Evolutionary conservation across 441 rosid genomes (phyloP).

Genomic region (Erodium texanum): DNA sequence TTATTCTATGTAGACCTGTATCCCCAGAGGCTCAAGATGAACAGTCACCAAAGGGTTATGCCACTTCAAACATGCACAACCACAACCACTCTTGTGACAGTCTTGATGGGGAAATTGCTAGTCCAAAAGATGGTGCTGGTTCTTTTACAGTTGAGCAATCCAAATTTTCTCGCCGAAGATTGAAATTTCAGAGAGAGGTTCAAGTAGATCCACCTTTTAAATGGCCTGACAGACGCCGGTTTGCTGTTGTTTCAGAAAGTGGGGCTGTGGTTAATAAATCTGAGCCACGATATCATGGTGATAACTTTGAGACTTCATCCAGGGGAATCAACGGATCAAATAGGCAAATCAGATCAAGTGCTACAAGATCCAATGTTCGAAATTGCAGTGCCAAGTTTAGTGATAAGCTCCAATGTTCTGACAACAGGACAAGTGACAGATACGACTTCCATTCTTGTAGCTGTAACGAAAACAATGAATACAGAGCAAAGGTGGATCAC

Average conservation of each 20-base stretch:
- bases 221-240: constrained; percentile 55
- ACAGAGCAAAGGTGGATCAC: constrained; percentile 50
- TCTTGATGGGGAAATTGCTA: constrained; percentile 42
- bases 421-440: constrained; percentile 44
- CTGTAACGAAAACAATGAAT: constrained; percentile 52
- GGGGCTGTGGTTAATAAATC: constrained; percentile 37
- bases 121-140: constrained; percentile 41
- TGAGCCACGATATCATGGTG: constrained; percentile 47
- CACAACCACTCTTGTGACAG: constrained; percentile 38
- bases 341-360: constrained; percentile 41
- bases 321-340: constrained; percentile 45
- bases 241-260: constrained; percentile 39
- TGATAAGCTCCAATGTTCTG: constrained; percentile 28
- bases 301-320: constrained; percentile 44
- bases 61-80: constrained; percentile 25
- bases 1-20: constrained; percentile 39
- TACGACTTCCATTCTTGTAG: constrained; percentile 53
- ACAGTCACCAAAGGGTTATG: constrained; percentile 26
- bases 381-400: constrained; percentile 39
- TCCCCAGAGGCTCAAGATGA: constrained; percentile 42
- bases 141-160: constrained; percentile 41
- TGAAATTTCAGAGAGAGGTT: constrained; percentile 46
- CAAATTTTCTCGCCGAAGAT: constrained; percentile 45
- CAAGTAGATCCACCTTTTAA: constrained; percentile 42
- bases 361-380: constrained; percentile 40